Base-by-base conservation (phyloP, 2,329 filamentous ascomycete species). In the Venturia effusa region DNA sequence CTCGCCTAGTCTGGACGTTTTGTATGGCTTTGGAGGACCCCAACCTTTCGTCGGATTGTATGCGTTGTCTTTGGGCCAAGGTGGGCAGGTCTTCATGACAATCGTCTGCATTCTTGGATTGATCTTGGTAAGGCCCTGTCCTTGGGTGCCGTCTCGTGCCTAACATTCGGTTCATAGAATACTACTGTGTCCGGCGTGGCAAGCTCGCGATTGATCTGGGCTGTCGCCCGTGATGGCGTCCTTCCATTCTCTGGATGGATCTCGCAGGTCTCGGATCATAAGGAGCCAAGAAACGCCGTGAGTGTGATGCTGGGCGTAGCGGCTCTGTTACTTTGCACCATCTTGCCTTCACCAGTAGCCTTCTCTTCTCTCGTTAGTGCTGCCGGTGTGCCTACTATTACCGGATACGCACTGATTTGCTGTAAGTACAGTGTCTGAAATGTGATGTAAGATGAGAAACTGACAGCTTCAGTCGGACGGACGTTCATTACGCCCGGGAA, bases 81-180 rank as follows among this genome's bases (percentile, higher is more conserved):
- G 81, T 4, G 83, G 80, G 0, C 83, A 85, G 67, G 76, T 85
- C n/a, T 76, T 84, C 65, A 85, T 85, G 83, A 84, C 83, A 66
- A 71, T 85, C n/a, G 72, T 85, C 59, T 84, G 80, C 73, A 74
- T 83, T 39, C 57, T 76, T 24, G 74, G 73, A 3, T 69, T 75
- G n/a, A 71, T 76, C 69, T 80, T 84, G 74, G 79, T 81, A 74
- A 67, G 78, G 76, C 62, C 41, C 24, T 4, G n/a, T 61, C 62
- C 62, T 22, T 30, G 5, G 17, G 13, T 24, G 64, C 66, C 32
- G 19, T 61, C 60, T 54, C 22, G 15, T 27, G 24, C 30, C 43
- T 62, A n/a, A 62, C 8, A 8, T 40, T 74, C 24, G 24, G 5
- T 4, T 5, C n/a, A 59, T 10, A 77, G 80, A 85, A 85, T 70